These are phyloP conservation scores for Trypanosoma theileri DNA, from an alignment of 208 protist genomes.

Conservation along the genomic window DNA sequence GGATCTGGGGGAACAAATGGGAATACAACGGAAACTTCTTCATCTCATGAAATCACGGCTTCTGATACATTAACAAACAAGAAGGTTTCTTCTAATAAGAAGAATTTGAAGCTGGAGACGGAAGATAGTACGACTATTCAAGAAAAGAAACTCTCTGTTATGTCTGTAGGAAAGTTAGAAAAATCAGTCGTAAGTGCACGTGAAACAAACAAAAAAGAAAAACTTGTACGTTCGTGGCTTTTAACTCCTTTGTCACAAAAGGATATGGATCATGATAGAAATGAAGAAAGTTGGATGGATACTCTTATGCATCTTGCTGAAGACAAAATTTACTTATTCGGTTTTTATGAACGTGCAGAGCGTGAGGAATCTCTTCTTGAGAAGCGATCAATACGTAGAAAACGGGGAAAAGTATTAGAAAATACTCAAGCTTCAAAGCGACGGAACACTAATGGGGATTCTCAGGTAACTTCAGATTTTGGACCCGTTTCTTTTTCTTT, in stretches of 20 bases:
- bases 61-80: too few relatives aligned
- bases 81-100: too few relatives aligned
- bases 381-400: conserved; percentile 14
- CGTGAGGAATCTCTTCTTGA: conserved; percentile 3
- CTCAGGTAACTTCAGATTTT: not conserved
- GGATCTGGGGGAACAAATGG: too few relatives aligned
- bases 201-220: not conserved
- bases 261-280: not conserved
- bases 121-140: too few relatives aligned
- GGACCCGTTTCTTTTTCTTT: conserved; percentile 25
- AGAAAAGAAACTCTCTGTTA: too few relatives aligned
- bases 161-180: not conserved
- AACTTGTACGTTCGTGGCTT: conserved; percentile 18
- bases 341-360: conserved; percentile 25
- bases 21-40: too few relatives aligned
- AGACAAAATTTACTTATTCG: conserved; percentile 33
- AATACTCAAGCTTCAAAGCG: conserved; percentile 7
- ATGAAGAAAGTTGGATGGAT: conserved; percentile 14
- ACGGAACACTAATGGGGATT: not conserved
- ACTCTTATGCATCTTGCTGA: conserved; percentile 27
- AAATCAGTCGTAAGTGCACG: not conserved
- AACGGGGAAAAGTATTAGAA: conserved; percentile 14
- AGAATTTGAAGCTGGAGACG: too few relatives aligned
- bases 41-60: too few relatives aligned
- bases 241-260: conserved; percentile 7